Percentiles rank a stretch among this genome's conserved stretches.
These are phyloP conservation scores for Candida freyschussii DNA, from an alignment of 1,139 yeast genomes.

Conservation along the genomic window DNA sequence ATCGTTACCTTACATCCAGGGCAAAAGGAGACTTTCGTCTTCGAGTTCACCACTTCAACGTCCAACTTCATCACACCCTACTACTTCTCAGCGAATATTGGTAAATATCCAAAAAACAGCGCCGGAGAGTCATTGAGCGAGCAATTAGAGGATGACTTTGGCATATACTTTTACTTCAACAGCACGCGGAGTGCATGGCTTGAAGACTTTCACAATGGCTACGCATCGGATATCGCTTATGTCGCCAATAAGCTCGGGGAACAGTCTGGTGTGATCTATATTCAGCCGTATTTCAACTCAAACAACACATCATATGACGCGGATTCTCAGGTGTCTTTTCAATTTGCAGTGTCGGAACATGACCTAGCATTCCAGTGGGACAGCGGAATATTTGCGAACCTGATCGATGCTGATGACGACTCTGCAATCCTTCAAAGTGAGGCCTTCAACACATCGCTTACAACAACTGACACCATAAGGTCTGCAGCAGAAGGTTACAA, in stretches of 20 bases:
- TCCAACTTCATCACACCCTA: conserved; percentile 4
- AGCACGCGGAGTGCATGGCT: conserved; percentile 4
- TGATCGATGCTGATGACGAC: conserved; percentile 70
- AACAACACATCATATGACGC: conserved; percentile 35
- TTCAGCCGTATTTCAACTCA: conserved; percentile 11
- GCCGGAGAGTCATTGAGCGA: conserved; percentile 1
- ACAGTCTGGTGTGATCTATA: conserved; percentile 6
- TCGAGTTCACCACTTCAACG: conserved; percentile 9
- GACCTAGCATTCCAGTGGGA: conserved; percentile 72
- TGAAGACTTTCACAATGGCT: conserved; percentile 10
- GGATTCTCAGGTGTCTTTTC: conserved; percentile 50
- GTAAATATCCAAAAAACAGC: conserved; percentile 6
- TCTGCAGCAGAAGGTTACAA: conserved; percentile 29
- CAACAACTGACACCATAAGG: conserved; percentile 17
- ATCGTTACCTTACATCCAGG: conserved; percentile 12
- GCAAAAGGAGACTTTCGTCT: conserved; percentile 5
- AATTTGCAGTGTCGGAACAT: conserved; percentile 64
- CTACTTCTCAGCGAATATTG: conserved; percentile 13
- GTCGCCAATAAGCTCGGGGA: conserved; percentile 7
- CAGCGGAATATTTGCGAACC: conserved; percentile 48
- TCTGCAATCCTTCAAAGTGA: conserved; percentile 68
- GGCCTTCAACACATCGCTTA: conserved; percentile 32
- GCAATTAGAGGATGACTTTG: conserved; percentile 8
- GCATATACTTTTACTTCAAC: conserved; percentile 11
- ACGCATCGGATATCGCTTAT: conserved; percentile 11